Conservation (phyloP, 1,284 basidiomycete genomes). For the Papiliotrema nemorosa region DNA sequence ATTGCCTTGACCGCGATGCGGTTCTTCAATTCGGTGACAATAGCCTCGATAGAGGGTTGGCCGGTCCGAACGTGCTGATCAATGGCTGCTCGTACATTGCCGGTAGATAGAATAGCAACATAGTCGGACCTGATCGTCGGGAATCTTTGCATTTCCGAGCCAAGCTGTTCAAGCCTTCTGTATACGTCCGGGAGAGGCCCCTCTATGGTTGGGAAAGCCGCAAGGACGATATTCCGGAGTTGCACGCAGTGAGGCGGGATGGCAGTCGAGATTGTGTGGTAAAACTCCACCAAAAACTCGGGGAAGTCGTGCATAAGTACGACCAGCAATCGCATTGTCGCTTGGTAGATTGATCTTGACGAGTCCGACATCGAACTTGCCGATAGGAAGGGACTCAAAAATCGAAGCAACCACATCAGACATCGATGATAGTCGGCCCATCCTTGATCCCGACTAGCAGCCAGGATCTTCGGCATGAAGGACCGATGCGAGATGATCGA, state of each 20-base stretch:
- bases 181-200: constrained; percentile 70
- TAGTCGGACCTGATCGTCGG: constrained; percentile 91
- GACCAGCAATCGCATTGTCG: constrained; percentile 84
- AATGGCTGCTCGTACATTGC: constrained; percentile 70
- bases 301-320: constrained; percentile 98
- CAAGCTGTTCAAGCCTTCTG: constrained; percentile 55
- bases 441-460: constrained; percentile 55
- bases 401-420: constrained; percentile 86
- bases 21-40: constrained; percentile 77
- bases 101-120: constrained; percentile 69
- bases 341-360: constrained; percentile 86
- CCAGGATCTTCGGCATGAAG: constrained; percentile 94
- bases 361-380: constrained; percentile 70
- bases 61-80: constrained; percentile 77
- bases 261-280: constrained; percentile 89
- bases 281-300: constrained; percentile 94
- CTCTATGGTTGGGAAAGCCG: constrained; percentile 87
- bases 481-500: constrained; percentile 90
- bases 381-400: constrained; percentile 86
- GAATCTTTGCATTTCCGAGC: constrained; percentile 83
- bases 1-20: constrained; percentile 60
- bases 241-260: constrained; percentile 93
- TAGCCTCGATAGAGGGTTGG: constrained; percentile 55
- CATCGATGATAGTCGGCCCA: constrained; percentile 96
- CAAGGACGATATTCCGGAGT: constrained; percentile 92